A percentile compares a stretch with the other conserved stretches of the same genome.
Conservation (phyloP, 2,329 filamentous ascomycete genomes). For the Chrysoporthe deuterocubensis region DNA sequence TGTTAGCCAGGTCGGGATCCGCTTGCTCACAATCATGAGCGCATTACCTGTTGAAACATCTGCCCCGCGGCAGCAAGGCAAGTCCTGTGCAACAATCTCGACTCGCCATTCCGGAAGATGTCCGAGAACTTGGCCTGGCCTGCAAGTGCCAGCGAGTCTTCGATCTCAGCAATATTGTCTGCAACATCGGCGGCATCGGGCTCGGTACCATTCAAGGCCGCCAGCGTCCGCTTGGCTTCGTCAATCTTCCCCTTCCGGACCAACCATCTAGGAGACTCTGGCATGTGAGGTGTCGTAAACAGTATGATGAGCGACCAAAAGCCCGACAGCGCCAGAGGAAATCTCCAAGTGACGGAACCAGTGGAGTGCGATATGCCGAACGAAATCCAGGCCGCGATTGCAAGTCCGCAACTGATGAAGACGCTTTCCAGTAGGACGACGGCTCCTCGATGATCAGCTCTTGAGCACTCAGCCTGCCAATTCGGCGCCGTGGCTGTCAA, state of each 20-base stretch:
- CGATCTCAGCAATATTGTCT: slow-evolving; percentile 10
- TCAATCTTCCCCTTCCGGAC: slow-evolving; percentile 48
- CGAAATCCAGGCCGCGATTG: slow-evolving; percentile 64
- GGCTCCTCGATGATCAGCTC: slow-evolving; percentile 61
- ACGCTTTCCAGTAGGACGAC: slow-evolving; percentile 65
- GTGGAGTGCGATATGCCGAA: slow-evolving; percentile 59
- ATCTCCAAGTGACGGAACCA: slow-evolving; percentile 59
- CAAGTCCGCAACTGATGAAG: slow-evolving; percentile 61
- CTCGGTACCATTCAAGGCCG: slow-evolving; percentile 37
- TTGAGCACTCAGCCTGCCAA: slow-evolving; percentile 65
- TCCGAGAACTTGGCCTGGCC: slow-evolving; percentile 27
- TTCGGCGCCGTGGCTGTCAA: slow-evolving; percentile 56
- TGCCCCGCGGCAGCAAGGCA: slow-evolving; percentile 31
- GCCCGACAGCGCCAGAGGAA: slow-evolving; percentile 63
- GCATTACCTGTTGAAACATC: slow-evolving; percentile 29
- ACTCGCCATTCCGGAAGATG: slow-evolving; percentile 30
- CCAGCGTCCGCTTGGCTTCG: slow-evolving; percentile 49
- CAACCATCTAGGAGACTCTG: slow-evolving; percentile 55
- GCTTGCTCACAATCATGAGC: background rate
- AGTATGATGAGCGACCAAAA: slow-evolving; percentile 64
- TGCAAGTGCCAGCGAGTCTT: slow-evolving; percentile 5
- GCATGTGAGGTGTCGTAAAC: slow-evolving; percentile 49
- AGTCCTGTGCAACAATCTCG: slow-evolving; percentile 33
- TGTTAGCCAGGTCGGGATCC: background rate
- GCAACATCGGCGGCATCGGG: background rate